phyloP scores from a whole-genome alignment of 257 asterid species.

The Ilex asprella region DNA sequence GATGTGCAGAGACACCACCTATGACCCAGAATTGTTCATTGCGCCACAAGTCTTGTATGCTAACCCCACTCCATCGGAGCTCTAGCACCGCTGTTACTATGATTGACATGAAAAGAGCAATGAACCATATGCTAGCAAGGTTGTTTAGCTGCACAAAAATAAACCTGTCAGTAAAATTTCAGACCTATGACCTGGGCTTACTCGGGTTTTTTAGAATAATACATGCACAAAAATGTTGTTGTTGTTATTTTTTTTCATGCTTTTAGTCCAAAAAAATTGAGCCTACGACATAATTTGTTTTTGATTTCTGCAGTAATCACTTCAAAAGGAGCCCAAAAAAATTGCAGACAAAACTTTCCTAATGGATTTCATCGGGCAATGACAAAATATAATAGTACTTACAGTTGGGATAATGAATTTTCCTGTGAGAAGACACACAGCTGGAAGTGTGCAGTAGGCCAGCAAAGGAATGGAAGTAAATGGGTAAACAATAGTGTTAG shows the following conservation, averaged over 20 bases:
- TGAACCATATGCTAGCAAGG: conserved; percentile 70
- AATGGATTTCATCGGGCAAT: too few species aligned
- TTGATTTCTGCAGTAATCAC: too few species aligned
- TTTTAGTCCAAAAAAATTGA: too few species aligned
- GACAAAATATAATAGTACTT: conserved; percentile 18
- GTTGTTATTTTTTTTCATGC: too few species aligned
- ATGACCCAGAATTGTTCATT: conserved; percentile 91
- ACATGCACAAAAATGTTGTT: too few species aligned
- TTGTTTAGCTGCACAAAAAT: conserved; percentile 54
- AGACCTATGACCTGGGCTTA: background rate
- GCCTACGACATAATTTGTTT: too few species aligned
- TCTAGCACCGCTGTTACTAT: conserved; percentile 65
- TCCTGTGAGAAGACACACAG: conserved; percentile 83
- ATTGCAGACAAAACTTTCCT: too few species aligned
- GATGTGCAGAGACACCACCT: conserved; percentile 79
- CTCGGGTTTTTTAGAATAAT: too few species aligned
- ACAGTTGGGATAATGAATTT: conserved; percentile 82
- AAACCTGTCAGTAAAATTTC: conserved; percentile 5
- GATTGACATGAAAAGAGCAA: conserved; percentile 79
- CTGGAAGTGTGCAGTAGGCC: conserved; percentile 79
- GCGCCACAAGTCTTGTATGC: conserved; percentile 92
- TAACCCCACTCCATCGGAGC: conserved; percentile 80
- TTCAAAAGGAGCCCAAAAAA: too few species aligned
- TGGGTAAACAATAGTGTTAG: conserved; percentile 76
- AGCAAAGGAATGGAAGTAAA: conserved; percentile 78